Base-by-base conservation (phyloP, 164 flowering plant species). In the Nymphaea colorata region DNA sequence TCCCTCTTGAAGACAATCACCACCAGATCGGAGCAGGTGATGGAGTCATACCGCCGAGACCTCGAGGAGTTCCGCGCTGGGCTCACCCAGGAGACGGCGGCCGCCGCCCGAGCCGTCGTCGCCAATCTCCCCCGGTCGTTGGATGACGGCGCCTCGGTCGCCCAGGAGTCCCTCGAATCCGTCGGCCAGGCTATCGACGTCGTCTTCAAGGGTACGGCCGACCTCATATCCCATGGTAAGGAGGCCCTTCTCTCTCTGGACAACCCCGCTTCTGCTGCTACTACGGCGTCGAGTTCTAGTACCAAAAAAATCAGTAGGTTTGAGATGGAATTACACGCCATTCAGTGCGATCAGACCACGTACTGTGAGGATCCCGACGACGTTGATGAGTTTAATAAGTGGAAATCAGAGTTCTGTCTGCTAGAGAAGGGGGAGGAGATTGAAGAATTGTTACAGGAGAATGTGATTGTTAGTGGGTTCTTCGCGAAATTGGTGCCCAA, bases 171-270 rank as follows among this genome's bases (percentile, higher is more conserved):
- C 10, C 80, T 93, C 3, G 97, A 84, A 72, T 79, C 91, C 1
- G 87, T 93, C 10, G 96, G 98, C 5, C 87, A 86, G 63, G 91
- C 84, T 3, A 79, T 92, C 44, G 98, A 92, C 63, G 82, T 81
- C 42, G 92, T 92, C 4, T 82, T 85, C 86, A 75, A 79, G 64
- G 86, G 86, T 15, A 81, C 90, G 64, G 73, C 95, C 1, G 82
- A 79, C 68, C 83, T 88, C 65, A 87, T 89, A 41, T 42, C 85
- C 11, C 84, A 83, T 0, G 88, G 92, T 71, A 86, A 77, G 74
- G 89, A 84, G 0, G 69, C 74, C 0, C 67, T 87, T 41, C 74
- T 79, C 17, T 7, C 55, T 4, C 55, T 47, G 11, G 5, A 47
- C 55, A 47, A 47, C 55, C 55, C 55, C 55, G 3, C 55, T 4